These are phyloP conservation scores for Euphorbia schlechtendalii DNA, from an alignment of 441 rosid species.

Conservation along the genomic window DNA sequence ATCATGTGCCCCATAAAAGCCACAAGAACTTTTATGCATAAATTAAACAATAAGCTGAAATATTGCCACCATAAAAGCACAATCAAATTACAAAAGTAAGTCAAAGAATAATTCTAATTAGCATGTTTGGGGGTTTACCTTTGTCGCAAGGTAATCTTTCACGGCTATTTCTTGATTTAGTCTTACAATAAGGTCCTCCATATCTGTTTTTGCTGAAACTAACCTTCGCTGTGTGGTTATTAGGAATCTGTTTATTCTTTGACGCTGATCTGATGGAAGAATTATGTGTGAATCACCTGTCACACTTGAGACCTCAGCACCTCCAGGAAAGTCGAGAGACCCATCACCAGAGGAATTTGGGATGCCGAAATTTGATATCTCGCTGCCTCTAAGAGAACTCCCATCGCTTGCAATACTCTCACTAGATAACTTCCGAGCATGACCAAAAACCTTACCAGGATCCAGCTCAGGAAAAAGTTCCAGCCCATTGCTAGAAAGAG, in stretches of 20 bases:
- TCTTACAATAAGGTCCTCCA: slow-evolving; percentile 97
- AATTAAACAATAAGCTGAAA: background rate
- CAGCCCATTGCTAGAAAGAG: slow-evolving; percentile 43
- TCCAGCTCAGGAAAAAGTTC: slow-evolving; percentile 50
- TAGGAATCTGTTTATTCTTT: slow-evolving; percentile 73
- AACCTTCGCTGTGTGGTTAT: slow-evolving; percentile 65
- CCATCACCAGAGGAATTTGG: slow-evolving; percentile 56
- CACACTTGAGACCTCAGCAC: slow-evolving; percentile 35
- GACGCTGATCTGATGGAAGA: slow-evolving; percentile 74
- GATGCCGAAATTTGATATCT: slow-evolving; percentile 48
- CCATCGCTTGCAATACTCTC: slow-evolving; percentile 70
- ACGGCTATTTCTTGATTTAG: slow-evolving; percentile 88
- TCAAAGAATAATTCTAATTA: slow-evolving; percentile 9
- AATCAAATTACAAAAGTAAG: background rate
- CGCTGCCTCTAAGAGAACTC: slow-evolving; percentile 54
- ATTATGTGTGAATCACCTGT: slow-evolving; percentile 52
- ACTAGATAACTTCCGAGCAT: slow-evolving; percentile 55
- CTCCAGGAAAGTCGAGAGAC: slow-evolving; percentile 44
- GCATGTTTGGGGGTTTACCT: slow-evolving; percentile 38
- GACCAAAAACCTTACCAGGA: slow-evolving; percentile 42
- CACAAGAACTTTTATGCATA: background rate
- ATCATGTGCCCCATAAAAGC: background rate
- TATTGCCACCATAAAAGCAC: background rate
- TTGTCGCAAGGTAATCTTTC: slow-evolving; percentile 78
- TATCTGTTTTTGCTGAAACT: slow-evolving; percentile 82